Conservation (phyloP, 208 protist genomes). For the Trypanosoma conorhini region DNA sequence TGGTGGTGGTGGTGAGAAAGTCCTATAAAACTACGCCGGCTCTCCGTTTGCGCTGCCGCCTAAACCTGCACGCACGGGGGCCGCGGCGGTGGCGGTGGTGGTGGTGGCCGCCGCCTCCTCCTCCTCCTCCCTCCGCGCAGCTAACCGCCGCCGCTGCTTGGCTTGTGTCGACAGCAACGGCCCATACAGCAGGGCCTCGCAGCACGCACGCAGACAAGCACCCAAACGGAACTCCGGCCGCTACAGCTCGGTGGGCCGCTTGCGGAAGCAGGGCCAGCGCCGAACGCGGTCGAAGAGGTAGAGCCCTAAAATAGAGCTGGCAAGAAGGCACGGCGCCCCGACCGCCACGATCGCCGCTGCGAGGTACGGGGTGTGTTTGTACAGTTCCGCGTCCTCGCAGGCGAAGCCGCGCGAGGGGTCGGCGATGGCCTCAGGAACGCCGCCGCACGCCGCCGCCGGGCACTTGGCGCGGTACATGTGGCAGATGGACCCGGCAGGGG, state of each 20-base stretch:
- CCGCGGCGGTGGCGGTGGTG: no score
- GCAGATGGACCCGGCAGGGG: constrained; percentile 7
- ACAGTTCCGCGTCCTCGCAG: constrained; percentile 9
- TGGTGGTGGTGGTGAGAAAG: no score
- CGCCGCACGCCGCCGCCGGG: constrained; percentile 14
- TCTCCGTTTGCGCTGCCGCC: no score
- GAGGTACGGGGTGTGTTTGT: constrained; percentile 12
- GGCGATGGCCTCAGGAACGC: constrained; percentile 3
- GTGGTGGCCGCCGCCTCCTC: no score
- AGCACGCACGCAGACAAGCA: no score
- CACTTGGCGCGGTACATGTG: constrained; percentile 20
- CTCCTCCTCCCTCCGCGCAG: no score
- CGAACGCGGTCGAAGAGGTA: constrained; percentile 11
- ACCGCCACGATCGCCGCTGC: constrained; percentile 11
- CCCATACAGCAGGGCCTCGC: no score
- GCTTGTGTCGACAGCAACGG: no score
- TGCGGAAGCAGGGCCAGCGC: not conserved
- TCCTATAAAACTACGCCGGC: no score
- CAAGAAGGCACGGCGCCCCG: constrained; percentile 13
- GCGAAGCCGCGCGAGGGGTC: constrained; percentile 14
- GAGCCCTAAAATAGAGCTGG: constrained; percentile 15
- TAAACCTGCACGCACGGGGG: no score
- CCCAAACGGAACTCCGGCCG: not conserved
- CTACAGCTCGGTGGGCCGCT: not conserved
- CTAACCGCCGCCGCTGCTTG: no score